phyloP scores from a whole-genome alignment of 23 red algal genomes.

The Chondrus crispus region DNA sequence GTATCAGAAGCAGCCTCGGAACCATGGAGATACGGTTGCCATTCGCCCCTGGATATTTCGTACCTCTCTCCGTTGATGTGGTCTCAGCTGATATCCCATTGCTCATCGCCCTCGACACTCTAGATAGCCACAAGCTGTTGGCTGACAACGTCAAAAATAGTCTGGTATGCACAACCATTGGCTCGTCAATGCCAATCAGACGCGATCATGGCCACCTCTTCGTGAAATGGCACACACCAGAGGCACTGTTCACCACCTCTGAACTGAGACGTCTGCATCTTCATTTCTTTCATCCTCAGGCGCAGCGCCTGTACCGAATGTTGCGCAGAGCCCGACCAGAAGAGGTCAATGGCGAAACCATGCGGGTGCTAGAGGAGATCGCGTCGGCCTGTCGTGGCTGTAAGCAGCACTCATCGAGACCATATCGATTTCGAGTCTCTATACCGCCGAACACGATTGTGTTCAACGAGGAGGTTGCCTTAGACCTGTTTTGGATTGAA shows the following conservation, averaged over 20 bases:
- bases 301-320: neutral
- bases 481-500: slow-evolving; percentile 21
- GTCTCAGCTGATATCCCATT: neutral
- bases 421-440: neutral
- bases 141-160: neutral
- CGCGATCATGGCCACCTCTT: neutral
- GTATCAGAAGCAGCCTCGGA: neutral
- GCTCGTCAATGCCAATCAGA: neutral
- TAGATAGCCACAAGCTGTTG: neutral
- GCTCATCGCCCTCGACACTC: neutral
- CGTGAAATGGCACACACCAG: neutral
- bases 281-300: neutral
- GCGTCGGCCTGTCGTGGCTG: neutral
- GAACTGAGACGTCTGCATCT: slow-evolving; percentile 10
- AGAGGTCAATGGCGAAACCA: neutral
- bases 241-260: neutral
- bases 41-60: neutral
- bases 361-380: neutral
- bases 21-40: neutral
- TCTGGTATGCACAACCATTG: neutral
- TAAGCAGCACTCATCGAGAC: neutral
- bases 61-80: neutral
- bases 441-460: neutral
- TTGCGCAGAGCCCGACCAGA: neutral
- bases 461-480: neutral